A percentile compares a stretch with the other conserved stretches of the same genome.
phyloP scores from a whole-genome alignment of 129 eudicot genomes.

The Chrysanthemum seticuspe region DNA sequence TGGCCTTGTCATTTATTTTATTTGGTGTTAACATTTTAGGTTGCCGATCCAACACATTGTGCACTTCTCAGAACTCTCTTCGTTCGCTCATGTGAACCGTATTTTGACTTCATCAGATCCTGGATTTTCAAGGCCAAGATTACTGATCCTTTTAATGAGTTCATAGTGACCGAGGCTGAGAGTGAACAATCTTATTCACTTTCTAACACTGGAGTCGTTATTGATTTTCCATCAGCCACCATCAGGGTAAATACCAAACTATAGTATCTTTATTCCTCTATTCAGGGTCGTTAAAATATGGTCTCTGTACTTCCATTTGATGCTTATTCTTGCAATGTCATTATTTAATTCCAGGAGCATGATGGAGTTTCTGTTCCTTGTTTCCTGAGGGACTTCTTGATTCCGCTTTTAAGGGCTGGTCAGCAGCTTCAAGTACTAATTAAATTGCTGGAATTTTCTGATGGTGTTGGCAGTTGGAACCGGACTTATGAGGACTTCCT shows the following conservation, averaged over 20 bases:
- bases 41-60: constrained; percentile 76
- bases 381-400: constrained; percentile 61
- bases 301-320: background rate
- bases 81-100: constrained; percentile 81
- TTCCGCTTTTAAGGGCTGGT: constrained; percentile 89
- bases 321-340: constrained; percentile 29
- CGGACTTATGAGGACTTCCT: constrained; percentile 61
- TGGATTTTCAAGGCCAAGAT: constrained; percentile 90
- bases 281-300: constrained; percentile 12
- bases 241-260: constrained; percentile 59
- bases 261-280: constrained; percentile 5
- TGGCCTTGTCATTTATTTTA: background rate
- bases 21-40: constrained; percentile 42
- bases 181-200: constrained; percentile 34
- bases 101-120: constrained; percentile 73
- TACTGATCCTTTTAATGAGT: constrained; percentile 77
- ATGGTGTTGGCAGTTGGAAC: constrained; percentile 54
- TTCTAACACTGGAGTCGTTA: constrained; percentile 38
- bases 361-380: constrained; percentile 79
- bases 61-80: constrained; percentile 80
- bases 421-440: constrained; percentile 95
- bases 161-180: constrained; percentile 54
- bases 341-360: constrained; percentile 55
- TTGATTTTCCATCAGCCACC: constrained; percentile 51
- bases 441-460: constrained; percentile 77